Base-by-base conservation (phyloP, 345 rosid species). In the Passiflora organensis region DNA sequence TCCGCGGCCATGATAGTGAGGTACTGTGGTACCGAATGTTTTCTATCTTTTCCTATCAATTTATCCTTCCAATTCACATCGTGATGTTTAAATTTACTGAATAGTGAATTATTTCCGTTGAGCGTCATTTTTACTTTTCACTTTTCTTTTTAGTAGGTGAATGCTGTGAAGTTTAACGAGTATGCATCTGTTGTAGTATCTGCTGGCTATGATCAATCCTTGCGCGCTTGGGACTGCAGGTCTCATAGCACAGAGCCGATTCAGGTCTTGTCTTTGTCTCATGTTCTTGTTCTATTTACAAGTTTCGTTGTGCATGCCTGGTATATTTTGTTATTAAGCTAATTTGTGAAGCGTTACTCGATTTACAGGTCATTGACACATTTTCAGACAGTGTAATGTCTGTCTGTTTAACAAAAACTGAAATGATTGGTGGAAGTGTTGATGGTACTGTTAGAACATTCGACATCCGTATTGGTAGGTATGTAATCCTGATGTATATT, bases 371-470 rank as follows among this genome's bases (percentile, higher is more conserved):
- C 48, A 80, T 93, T 65, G 82, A 86, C 67, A 64, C 95, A 0
- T 93, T 93, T 76, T 49, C 68, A 49, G 99, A 93, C 56, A 83
- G 96, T 45, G 97, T 89, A 25, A 93, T 89, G 99, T 93, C 97
- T 60, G 97, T 93, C 52, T 82, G 89, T 62, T 68, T 93, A 48
- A 93, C 97, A 32, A 89, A 83, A 73, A 84, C 88, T 32, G 97
- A 89, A 80, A 84, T 89, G 50, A 82, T 93, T 51, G 97, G 86
- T 51, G 99, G 99, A 69, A 86, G 97, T 59, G 99, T 93, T 22
- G 99, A 89, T 70, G 99, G 99, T 59, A 93, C 96, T 32, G 95
- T 93, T 64, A 76, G 96, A 50, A 89, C 99, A n/a, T 93, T 93
- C 42, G 99, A 93, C 59, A 86, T 93, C 50, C 94, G 96, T 47